These are phyloP conservation scores for Meyerozyma elateridarum DNA, from an alignment of 1,139 yeast genomes.

Conservation along the genomic window DNA sequence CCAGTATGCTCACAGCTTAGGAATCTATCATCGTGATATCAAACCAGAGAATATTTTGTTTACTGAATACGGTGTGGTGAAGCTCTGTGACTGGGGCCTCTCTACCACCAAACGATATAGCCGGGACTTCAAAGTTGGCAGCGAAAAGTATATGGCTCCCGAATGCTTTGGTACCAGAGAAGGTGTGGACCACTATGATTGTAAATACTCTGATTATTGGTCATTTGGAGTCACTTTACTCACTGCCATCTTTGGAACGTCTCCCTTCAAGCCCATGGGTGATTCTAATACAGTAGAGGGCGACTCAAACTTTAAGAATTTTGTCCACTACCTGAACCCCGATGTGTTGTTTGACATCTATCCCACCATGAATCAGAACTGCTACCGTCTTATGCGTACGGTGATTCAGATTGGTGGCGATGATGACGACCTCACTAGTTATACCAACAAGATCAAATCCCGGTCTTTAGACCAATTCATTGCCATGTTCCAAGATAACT, in stretches of 20 bases:
- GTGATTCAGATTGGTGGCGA: conserved; percentile 30
- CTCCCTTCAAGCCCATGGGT: conserved; percentile 33
- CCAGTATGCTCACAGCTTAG: conserved; percentile 35
- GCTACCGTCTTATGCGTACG: conserved; percentile 31
- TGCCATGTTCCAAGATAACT: conserved; percentile 23
- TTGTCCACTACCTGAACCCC: conserved; percentile 30
- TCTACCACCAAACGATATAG: conserved; percentile 35
- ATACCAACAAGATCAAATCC: conserved; percentile 21
- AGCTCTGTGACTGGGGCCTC: conserved; percentile 57
- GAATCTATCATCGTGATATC: conserved; percentile 49
- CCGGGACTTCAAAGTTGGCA: conserved; percentile 48
- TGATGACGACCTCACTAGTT: conserved; percentile 29
- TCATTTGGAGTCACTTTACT: conserved; percentile 40
- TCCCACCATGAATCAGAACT: conserved; percentile 35
- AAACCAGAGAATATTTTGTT: conserved; percentile 53
- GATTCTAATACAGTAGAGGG: conserved; percentile 15
- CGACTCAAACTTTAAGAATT: conserved; percentile 37
- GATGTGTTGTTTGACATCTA: conserved; percentile 38
- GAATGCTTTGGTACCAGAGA: conserved; percentile 29
- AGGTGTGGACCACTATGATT: conserved; percentile 25
- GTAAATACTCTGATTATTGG: conserved; percentile 38
- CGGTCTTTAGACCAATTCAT: conserved; percentile 28
- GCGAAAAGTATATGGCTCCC: conserved; percentile 58
- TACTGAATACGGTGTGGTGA: conserved; percentile 33
- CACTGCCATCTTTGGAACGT: conserved; percentile 46